Conservation (phyloP, 2,329 filamentous ascomycete genomes). For the Microcyclospora pomicola region DNA sequence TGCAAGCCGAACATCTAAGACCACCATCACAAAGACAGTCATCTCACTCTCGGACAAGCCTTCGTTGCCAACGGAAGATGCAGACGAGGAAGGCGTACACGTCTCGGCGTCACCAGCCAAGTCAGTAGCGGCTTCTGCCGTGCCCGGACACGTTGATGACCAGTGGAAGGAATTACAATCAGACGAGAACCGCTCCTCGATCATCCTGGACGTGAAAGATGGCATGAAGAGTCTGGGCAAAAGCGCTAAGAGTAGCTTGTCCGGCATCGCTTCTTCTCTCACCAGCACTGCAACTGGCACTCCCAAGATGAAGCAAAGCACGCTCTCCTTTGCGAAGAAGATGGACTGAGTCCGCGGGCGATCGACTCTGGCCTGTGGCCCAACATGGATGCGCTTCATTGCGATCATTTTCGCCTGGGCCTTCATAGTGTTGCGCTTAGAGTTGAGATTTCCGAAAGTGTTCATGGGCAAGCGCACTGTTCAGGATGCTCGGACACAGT, state of each 20-base stretch:
- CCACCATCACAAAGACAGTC: not conserved
- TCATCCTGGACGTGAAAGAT: slow-evolving; percentile 3
- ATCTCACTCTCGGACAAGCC: not conserved
- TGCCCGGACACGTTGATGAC: not conserved
- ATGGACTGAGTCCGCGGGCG: too few species aligned
- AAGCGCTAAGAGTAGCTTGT: slow-evolving; percentile 1
- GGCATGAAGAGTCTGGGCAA: slow-evolving; percentile 6
- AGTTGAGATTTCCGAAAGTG: too few species aligned
- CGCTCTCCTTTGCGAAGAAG: slow-evolving; percentile 9
- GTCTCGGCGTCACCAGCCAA: not conserved
- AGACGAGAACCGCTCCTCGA: not conserved
- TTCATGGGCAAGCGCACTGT: too few species aligned
- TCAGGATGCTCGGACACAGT: too few species aligned
- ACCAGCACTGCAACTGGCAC: not conserved
- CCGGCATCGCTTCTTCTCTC: not conserved
- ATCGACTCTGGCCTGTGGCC: too few species aligned
- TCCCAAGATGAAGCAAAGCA: slow-evolving; percentile 11
- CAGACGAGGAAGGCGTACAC: slow-evolving; percentile 1
- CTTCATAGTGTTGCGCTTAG: too few species aligned
- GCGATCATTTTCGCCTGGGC: too few species aligned
- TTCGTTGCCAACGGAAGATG: not conserved
- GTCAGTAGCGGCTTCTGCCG: not conserved
- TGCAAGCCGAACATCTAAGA: too few species aligned
- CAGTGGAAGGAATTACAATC: slow-evolving; percentile 1
- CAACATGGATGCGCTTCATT: too few species aligned